These are phyloP conservation scores for Aspergillus novoparasiticus DNA, from an alignment of 2,329 filamentous ascomycete species.

Conservation along the genomic window DNA sequence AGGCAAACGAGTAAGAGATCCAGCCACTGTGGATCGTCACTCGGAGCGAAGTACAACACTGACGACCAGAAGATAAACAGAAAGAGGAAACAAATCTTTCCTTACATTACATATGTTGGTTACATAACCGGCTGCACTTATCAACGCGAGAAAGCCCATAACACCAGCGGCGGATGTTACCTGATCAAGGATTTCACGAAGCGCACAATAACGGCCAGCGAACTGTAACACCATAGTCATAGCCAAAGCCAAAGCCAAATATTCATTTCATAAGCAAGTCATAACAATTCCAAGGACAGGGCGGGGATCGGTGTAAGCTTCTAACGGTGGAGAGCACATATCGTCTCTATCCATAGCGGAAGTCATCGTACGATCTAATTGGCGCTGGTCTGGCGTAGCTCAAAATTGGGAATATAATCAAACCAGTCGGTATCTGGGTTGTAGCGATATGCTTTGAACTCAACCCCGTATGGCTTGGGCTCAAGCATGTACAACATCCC, in stretches of 20 bases:
- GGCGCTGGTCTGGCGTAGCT: constrained; percentile 56
- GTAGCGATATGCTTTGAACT: constrained; percentile 94
- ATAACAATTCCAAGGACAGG: background rate
- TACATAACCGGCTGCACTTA: background rate
- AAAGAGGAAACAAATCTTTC: background rate
- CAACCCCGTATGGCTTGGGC: constrained; percentile 95
- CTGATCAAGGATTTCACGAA: background rate
- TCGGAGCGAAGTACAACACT: background rate
- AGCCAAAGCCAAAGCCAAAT: constrained; percentile 2
- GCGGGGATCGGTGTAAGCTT: background rate
- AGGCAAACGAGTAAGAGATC: constrained; percentile 2
- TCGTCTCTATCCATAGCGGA: background rate
- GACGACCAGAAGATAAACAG: background rate
- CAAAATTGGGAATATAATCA: constrained; percentile 81
- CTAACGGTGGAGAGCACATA: background rate
- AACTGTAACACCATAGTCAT: constrained; percentile 3
- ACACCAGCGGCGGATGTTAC: background rate
- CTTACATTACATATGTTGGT: background rate
- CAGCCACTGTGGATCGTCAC: background rate
- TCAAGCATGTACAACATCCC: constrained; percentile 94
- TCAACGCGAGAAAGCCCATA: background rate
- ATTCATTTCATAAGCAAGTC: constrained; percentile 4
- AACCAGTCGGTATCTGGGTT: constrained; percentile 79
- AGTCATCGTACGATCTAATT: constrained; percentile 17
- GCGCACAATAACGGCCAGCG: background rate